Evolutionary conservation across 1,139 yeast species (phyloP).

Genomic region (Diutina scorzettiae): DNA sequence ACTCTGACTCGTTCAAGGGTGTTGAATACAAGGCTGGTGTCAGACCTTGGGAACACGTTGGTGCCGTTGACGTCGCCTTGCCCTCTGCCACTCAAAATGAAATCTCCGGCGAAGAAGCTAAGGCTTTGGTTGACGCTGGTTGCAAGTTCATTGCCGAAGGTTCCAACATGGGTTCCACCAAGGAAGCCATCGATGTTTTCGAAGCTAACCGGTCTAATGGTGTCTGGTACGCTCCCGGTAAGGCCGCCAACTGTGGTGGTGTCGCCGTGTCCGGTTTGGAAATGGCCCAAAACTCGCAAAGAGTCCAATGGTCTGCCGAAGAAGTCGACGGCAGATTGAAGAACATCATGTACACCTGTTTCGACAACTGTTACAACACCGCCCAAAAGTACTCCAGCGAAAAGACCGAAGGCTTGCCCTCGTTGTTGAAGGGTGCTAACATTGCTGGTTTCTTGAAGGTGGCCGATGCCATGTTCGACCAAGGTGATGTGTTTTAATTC

Average conservation of each 20-base stretch:
- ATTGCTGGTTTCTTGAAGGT: slow-evolving; percentile 98
- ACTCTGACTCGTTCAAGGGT: slow-evolving; percentile 41
- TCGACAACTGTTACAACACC: slow-evolving; percentile 83
- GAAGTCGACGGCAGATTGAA: slow-evolving; percentile 82
- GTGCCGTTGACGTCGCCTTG: slow-evolving; percentile 87
- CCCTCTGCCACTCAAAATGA: slow-evolving; percentile 99
- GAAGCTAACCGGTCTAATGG: slow-evolving; percentile 73
- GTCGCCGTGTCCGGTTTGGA: slow-evolving; percentile 97
- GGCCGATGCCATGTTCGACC: slow-evolving; percentile 96
- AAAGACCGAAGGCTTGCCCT: slow-evolving; percentile 54
- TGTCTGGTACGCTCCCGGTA: slow-evolving; percentile 99
- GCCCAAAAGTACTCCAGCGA: slow-evolving; percentile 73
- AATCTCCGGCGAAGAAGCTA: slow-evolving; percentile 93
- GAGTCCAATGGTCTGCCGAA: slow-evolving; percentile 79
- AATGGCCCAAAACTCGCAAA: slow-evolving; percentile 98
- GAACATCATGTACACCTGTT: slow-evolving; percentile 87
- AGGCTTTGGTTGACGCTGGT: slow-evolving; percentile 85
- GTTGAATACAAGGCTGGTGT: slow-evolving; percentile 83
- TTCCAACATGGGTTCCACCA: slow-evolving; percentile 98
- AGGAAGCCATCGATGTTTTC: slow-evolving; percentile 89
- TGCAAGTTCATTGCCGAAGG: slow-evolving; percentile 95
- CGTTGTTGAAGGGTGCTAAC: slow-evolving; percentile 97
- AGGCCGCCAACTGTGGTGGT: slow-evolving; percentile 99
- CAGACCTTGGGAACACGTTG: slow-evolving; percentile 93
- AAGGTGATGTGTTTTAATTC: slow-evolving; percentile 68